These are phyloP conservation scores for Populus hybrid DNA, from an alignment of 441 rosid species.

Conservation along the genomic window DNA sequence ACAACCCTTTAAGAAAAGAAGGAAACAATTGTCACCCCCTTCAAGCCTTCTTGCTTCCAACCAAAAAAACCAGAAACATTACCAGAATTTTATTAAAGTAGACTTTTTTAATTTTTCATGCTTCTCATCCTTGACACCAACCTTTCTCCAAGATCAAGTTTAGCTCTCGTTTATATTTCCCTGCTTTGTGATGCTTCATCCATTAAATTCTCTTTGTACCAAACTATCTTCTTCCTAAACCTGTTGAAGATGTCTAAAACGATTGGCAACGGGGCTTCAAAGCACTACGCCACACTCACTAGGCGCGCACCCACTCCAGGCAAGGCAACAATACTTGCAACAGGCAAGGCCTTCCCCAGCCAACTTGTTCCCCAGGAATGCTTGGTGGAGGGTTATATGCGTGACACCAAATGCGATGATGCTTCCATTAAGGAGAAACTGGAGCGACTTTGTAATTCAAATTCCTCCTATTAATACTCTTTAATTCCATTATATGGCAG, in stretches of 20 bases:
- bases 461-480: neutral
- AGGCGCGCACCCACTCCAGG: conserved; percentile 58
- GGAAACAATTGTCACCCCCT: conserved; percentile 27
- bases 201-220: conserved; percentile 17
- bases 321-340: conserved; percentile 79
- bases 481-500: neutral
- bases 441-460: conserved; percentile 73
- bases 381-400: conserved; percentile 79
- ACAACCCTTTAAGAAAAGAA: neutral
- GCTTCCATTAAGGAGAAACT: conserved; percentile 69
- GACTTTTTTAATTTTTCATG: conserved; percentile 40
- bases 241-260: conserved; percentile 41
- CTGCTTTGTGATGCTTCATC: conserved; percentile 9
- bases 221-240: conserved; percentile 15
- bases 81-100: conserved; percentile 40
- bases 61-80: conserved; percentile 33
- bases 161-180: conserved; percentile 43
- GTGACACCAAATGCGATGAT: conserved; percentile 83
- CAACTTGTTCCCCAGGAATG: conserved; percentile 86
- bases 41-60: conserved; percentile 34
- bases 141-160: conserved; percentile 46
- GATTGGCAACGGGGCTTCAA: conserved; percentile 27
- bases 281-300: conserved; percentile 20
- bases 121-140: conserved; percentile 48
- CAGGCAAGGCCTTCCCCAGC: conserved; percentile 88